Base-by-base conservation (phyloP, 768 basidiomycete species). In the Leccinum disarticulatum region DNA sequence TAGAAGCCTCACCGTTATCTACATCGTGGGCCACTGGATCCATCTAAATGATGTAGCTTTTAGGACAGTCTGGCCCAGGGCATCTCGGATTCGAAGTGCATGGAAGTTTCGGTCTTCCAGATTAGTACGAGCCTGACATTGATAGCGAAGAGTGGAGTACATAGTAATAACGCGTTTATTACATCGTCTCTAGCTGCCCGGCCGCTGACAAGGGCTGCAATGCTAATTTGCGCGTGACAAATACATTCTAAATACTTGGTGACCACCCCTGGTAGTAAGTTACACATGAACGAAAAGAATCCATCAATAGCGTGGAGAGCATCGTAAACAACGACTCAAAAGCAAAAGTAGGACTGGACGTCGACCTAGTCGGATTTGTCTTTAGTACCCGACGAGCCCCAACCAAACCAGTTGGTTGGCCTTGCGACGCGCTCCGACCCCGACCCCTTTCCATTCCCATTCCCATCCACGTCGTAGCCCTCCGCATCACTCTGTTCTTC, bases 401-500 rank as follows among this genome's bases (percentile, higher is more conserved):
- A 72, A 35, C 76, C 71, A 66, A 72, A 68, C 69, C 69, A 74
- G 62, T 60, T 71, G 55, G 73, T 68, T 31, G 77, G 68, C 62
- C 70, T 70, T 31, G 65, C 68, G 36, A 66, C 70, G 62, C 50
- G 55, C 22, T 70, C 63, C 52, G 55, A 47, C 36, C 68, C 51
- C 25, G 66, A 60, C 58, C 57, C 61, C 33, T 43, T 68, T 14
- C 38, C 58, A 17, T 60, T 68, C 19, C 47, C 58, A n/a, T 60
- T 49, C 8, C 54, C 68, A 33, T 63, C 66, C 10, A 75, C 76
- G 56, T 85, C 82, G 57, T 88, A 83, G 6, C 83, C 86, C 61
- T 91, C 89, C 14, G 79, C 80, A 62, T 91, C 88, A 57, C 85
- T 87, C 46, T 83, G 83, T n/a, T 86, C 83, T 60, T 87, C 84